These are phyloP conservation scores for Nakazawaea sp. DNA, from an alignment of 805 yeast species.

Conservation along the genomic window DNA sequence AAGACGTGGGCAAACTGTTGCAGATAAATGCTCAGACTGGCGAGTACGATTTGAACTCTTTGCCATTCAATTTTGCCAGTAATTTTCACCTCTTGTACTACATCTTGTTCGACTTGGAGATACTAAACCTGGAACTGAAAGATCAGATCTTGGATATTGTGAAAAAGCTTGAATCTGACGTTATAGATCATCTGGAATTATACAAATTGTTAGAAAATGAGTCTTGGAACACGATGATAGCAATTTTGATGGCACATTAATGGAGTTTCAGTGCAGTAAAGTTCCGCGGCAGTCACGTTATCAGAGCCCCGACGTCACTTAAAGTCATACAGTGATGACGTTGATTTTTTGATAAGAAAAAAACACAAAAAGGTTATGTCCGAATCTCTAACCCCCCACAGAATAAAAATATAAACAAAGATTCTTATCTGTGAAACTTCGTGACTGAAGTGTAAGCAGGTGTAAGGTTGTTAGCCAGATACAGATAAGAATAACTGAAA, in stretches of 20 bases:
- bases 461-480: no score
- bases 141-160: slow-evolving; percentile 42
- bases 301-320: no score
- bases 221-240: slow-evolving; percentile 78
- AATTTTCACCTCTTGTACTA: slow-evolving; percentile 76
- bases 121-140: slow-evolving; percentile 53
- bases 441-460: no score
- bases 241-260: slow-evolving; percentile 28
- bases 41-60: slow-evolving; percentile 23
- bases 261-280: no score
- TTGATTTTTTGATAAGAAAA: no score
- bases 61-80: slow-evolving; percentile 29
- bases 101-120: slow-evolving; percentile 40
- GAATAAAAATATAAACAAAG: no score
- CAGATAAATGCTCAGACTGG: slow-evolving; percentile 18
- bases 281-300: no score
- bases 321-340: no score
- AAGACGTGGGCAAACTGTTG: slow-evolving; percentile 45
- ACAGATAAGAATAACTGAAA: no score
- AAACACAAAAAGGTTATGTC: no score
- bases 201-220: slow-evolving; percentile 50
- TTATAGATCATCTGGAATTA: slow-evolving; percentile 16
- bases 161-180: slow-evolving; percentile 30
- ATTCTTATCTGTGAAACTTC: no score
- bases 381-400: no score